Evolutionary conservation across 1,284 basidiomycete species (phyloP), one percentile per base, ranked within the genome.

Genomic region (Sphagnurus paluster): DNA sequence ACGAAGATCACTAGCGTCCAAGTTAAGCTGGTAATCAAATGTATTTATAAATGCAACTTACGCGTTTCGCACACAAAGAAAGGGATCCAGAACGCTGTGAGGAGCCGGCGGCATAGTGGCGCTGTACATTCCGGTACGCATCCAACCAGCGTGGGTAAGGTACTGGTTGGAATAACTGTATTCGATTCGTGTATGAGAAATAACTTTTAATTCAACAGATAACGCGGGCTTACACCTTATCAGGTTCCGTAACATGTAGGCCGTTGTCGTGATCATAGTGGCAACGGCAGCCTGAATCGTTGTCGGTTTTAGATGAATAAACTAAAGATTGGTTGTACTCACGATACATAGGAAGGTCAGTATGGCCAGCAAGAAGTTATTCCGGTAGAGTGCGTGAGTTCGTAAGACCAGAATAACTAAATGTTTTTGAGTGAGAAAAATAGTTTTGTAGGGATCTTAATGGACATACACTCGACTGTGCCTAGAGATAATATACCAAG

Each of bases 371-470:
- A 61, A 35, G 5, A 16, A 19, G 30, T 37, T 51, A 35, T 52
- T 50, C 32, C 56, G 57, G 42, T 56, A 61, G 24, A 61, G 32
- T 2, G 59, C 59, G 44, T 61, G 53, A 11, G 57, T 61, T 13
- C 59, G 46, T 50, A 59, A 50, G 28, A 61, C 51, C 28, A 61
- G 51, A 17, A 61, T 51, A 37, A 48, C 59, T 61, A n/a, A 4
- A 37, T 2, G 21, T n/a, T 14, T 42, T 26, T 23, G 26, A 21
- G n/a, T 17, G 13, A 14, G 6, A 23, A 6, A 38, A 23, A 28
- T 17, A 13, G 10, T 10, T n/a, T 20, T 33, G 21, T 4, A 13
- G 26, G 5, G 28, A n/a, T n/a, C n/a, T n/a, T n/a, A n/a, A n/a
- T n/a, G 13, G 17, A 23, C 26, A 17, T 32, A 60, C 58, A 48